Conservation (phyloP, 176 grass and related monocot species). For the Lolium multiflorum region DNA sequence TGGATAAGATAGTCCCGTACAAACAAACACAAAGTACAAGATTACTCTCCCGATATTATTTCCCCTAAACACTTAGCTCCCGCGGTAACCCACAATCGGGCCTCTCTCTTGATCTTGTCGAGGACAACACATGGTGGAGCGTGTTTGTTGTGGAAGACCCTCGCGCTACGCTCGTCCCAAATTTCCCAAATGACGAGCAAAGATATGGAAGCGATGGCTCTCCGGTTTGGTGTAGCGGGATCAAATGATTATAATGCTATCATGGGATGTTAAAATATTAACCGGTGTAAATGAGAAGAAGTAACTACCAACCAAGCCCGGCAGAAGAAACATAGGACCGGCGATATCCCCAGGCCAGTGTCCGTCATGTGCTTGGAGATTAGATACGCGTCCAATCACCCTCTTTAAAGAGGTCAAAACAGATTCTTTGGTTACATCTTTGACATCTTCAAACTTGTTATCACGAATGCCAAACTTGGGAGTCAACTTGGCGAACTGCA, state of each 20-base stretch:
- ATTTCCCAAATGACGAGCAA: too few species aligned
- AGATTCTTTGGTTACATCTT: constrained; percentile 64
- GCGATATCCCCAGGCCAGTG: constrained; percentile 88
- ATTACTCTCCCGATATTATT: too few species aligned
- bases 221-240: too few species aligned
- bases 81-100: too few species aligned
- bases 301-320: constrained; percentile 55
- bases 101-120: too few species aligned
- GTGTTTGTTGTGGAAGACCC: too few species aligned
- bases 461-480: constrained; percentile 54
- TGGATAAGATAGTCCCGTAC: too few species aligned
- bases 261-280: neutral
- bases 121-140: too few species aligned
- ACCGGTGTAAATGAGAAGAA: neutral
- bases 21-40: too few species aligned
- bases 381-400: constrained; percentile 56
- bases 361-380: constrained; percentile 77
- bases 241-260: neutral
- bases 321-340: constrained; percentile 87
- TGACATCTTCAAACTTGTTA: constrained; percentile 60
- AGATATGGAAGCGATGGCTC: too few species aligned
- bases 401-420: constrained; percentile 61
- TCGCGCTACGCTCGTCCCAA: too few species aligned
- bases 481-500: constrained; percentile 71
- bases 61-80: too few species aligned